Evolutionary conservation across 305 asterid species (phyloP), one percentile per base, ranked within the genome.

Genomic region (Salvia sclarea): DNA sequence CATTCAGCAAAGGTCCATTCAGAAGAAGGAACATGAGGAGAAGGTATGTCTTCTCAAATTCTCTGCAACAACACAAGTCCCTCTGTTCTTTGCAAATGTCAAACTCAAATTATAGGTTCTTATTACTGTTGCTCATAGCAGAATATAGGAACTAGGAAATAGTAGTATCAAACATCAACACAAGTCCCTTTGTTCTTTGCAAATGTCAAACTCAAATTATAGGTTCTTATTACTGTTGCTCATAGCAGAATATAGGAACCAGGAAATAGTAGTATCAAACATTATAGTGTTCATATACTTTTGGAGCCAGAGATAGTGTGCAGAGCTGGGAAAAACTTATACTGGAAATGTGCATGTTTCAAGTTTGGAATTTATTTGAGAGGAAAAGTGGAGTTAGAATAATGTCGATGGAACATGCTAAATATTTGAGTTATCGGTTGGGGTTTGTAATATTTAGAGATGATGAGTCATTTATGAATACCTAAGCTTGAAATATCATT

Each of bases 1-100:
- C 96, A 65, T 92, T 92, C 84, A 92, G 97, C 85, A 88, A 79
- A 75, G 98, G 98, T 25, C 86, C 98, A 48, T 88, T 89, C 79
- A 89, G 82, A 69, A 90, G 92, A 83, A 92, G 88, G 84, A 89
- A 82, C 81, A 53, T 75, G 75, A 86, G 88, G 74, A 80, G 90
- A 83, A 86, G 98, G 98, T 92, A 82, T 56, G 49, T 4, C 20
- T 56, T 65, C 30, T 37, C 45, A 25, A 12, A 56, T 18, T 64
- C 49, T 28, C 49, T 70, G 10, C 67, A 2, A 30, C 30, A 16
- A 16, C 55, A 60, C 47, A 16, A 7, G 6, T 10, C 64, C 43
- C 41, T 48, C 43, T 18, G 16, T 12, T 14, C 21, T 2, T 43
- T 63, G 41, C 18, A 20, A 76, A 40, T 38, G 8, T n/a, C 52